Base-by-base conservation (phyloP, 2,329 filamentous ascomycete species). In the Fusarium siculi region DNA sequence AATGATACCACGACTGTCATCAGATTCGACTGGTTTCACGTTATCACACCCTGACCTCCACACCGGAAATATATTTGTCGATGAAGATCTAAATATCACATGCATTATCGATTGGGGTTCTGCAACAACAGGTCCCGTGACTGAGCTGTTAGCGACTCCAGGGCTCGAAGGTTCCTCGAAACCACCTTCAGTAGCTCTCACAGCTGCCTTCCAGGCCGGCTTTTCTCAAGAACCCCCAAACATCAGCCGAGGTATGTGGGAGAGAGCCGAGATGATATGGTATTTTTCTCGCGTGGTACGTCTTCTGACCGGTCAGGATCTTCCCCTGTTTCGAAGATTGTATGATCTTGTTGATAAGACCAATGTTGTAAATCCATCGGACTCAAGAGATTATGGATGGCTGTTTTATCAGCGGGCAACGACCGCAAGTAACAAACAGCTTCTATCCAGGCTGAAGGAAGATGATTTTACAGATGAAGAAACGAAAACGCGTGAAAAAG, bases 281-380 rank as follows among this genome's bases (percentile, higher is more conserved):
- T 30, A 53, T 39, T 71, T 76, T 23, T 61, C 68, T 30, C 68
- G 63, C 9, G 36, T 77, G 9, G 42, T 68, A 5, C 63, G 72
- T 23, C 30, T 75, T 39, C 61, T 77, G 12, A 75, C 73, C 5
- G 64, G 30, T 9, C 63, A 76, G n/a, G 73, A 77, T 36, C 63
- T 66, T 30, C 12, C 4, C 3, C n/a, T 68, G 4, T 76, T 76
- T 10, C 52, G 58, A 61, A 47, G 10, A 2, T 39, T 76, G 14
- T 70, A 71, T 47, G 36, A 62, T 16, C 59, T 72, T 52, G 65
- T 70, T 6, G 46, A 70, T 8, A 56, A 61, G 62, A 14, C 18
- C 7, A 23, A 37, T 2, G 16, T 18, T 16, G 54, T 64, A 7
- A 6, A 9, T n/a, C 7, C 21, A 9, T 11, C n/a, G 7, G 18